phyloP scores from a whole-genome alignment of 257 asterid species.

The Henckelia pumila region DNA sequence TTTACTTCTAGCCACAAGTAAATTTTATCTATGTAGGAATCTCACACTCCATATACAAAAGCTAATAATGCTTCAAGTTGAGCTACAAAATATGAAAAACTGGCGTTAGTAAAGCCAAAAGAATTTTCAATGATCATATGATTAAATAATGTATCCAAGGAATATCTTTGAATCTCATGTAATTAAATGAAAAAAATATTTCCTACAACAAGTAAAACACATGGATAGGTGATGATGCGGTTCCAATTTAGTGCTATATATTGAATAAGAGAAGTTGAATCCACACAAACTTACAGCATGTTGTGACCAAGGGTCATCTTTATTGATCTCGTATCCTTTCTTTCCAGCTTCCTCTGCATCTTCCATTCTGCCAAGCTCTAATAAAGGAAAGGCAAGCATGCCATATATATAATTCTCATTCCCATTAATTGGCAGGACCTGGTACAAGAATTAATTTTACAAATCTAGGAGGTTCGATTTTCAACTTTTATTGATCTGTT shows the following conservation, averaged over 20 bases:
- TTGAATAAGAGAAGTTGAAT: slow-evolving; percentile 9
- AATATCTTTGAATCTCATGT: neutral
- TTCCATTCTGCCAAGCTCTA: slow-evolving; percentile 78
- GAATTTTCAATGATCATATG: neutral
- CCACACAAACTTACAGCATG: slow-evolving; percentile 71
- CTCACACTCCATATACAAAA: neutral
- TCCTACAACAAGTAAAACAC: too few species aligned
- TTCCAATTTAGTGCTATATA: neutral
- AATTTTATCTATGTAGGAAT: neutral
- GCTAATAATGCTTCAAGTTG: neutral
- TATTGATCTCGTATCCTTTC: slow-evolving; percentile 66
- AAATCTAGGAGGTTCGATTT: neutral
- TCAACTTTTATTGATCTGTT: neutral
- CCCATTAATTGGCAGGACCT: slow-evolving; percentile 73
- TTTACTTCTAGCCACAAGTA: neutral
- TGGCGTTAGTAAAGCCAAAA: neutral
- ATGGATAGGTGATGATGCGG: neutral
- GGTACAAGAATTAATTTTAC: slow-evolving; percentile 7
- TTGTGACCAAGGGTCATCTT: slow-evolving; percentile 86
- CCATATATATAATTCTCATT: slow-evolving; percentile 68
- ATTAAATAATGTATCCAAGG: neutral
- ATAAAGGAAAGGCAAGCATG: slow-evolving; percentile 83
- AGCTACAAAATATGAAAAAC: neutral
- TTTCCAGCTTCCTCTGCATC: slow-evolving; percentile 80
- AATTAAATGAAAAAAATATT: neutral